A percentile compares a stretch with the other conserved stretches of the same genome.
Conservation (phyloP, 139 green algal genomes). For the Chlamydomonas schloesseri region DNA sequence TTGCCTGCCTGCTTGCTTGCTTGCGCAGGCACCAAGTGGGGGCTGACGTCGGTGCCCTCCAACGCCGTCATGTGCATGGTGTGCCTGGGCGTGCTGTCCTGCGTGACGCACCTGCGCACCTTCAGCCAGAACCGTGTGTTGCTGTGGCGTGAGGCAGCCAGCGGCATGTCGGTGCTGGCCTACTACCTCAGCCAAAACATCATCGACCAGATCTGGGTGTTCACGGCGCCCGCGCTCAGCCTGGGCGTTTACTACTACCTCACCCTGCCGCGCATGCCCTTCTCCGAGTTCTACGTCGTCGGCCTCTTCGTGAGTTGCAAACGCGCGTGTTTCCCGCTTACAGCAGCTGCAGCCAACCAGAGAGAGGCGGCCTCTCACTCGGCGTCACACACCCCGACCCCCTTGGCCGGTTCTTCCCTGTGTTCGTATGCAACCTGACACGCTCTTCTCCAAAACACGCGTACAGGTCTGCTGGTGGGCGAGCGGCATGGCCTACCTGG, state of each 20-base stretch:
- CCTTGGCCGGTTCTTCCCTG: too few relatives aligned
- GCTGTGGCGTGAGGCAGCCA: conserved; percentile 44
- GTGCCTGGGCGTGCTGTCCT: conserved; percentile 61
- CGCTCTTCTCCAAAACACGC: too few relatives aligned
- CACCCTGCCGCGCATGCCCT: conserved; percentile 55
- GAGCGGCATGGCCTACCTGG: conserved; percentile 56
- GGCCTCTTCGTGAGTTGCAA: conserved; percentile 32
- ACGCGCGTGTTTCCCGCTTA: too few relatives aligned
- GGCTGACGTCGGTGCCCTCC: conserved; percentile 41
- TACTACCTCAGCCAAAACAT: conserved; percentile 53
- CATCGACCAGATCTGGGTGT: conserved; percentile 56
- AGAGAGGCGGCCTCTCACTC: too few relatives aligned
- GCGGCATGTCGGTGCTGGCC: conserved; percentile 49
- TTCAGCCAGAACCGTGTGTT: conserved; percentile 52
- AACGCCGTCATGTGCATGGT: conserved; percentile 63
- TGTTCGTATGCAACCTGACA: too few relatives aligned
- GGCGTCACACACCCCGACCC: too few relatives aligned
- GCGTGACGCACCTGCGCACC: conserved; percentile 56
- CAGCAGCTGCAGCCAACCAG: too few relatives aligned
- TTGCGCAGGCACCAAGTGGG: conserved; percentile 40
- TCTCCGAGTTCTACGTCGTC: conserved; percentile 41
- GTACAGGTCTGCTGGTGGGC: conserved; percentile 62
- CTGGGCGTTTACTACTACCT: conserved; percentile 65
- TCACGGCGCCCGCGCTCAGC: conserved; percentile 46
- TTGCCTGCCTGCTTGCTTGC: background rate